phyloP scores from a whole-genome alignment of 306 rosid species.

The Acacia acuminata region DNA sequence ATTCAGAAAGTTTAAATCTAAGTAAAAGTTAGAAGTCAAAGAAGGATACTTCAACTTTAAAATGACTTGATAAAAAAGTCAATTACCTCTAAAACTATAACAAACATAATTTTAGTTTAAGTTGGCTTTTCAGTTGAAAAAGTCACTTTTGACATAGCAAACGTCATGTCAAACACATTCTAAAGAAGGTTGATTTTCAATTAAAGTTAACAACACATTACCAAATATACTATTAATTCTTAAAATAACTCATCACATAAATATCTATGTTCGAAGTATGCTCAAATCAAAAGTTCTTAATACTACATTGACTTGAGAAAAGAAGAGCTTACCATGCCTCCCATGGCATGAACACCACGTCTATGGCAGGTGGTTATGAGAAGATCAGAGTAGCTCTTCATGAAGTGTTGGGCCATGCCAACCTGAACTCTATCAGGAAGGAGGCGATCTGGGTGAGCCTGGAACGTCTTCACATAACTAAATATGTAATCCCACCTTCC shows the following conservation, averaged over 20 bases:
- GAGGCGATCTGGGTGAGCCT: slow-evolving; percentile 75
- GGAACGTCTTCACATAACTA: slow-evolving; percentile 94
- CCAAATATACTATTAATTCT: not conserved
- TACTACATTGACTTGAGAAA: not conserved
- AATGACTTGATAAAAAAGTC: no score
- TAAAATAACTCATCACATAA: not conserved
- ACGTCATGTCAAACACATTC: no score
- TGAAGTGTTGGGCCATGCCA: slow-evolving; percentile 91
- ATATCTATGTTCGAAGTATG: not conserved
- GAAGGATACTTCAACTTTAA: no score
- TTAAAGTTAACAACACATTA: not conserved
- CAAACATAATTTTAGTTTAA: no score
- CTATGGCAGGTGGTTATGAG: slow-evolving; percentile 86
- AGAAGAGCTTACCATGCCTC: slow-evolving; percentile 71
- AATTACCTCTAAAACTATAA: no score
- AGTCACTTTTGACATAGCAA: no score
- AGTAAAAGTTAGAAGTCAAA: no score
- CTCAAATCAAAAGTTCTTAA: not conserved
- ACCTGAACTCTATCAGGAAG: slow-evolving; percentile 82
- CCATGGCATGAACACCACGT: slow-evolving; percentile 92
- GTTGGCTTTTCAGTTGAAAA: no score
- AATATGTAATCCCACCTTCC: slow-evolving; percentile 98
- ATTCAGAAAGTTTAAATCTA: no score
- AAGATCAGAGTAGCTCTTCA: slow-evolving; percentile 86
- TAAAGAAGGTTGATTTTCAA: not conserved